These are phyloP conservation scores for Trypanosoma cruzi DNA, from an alignment of 208 protist genomes.

Conservation along the genomic window DNA sequence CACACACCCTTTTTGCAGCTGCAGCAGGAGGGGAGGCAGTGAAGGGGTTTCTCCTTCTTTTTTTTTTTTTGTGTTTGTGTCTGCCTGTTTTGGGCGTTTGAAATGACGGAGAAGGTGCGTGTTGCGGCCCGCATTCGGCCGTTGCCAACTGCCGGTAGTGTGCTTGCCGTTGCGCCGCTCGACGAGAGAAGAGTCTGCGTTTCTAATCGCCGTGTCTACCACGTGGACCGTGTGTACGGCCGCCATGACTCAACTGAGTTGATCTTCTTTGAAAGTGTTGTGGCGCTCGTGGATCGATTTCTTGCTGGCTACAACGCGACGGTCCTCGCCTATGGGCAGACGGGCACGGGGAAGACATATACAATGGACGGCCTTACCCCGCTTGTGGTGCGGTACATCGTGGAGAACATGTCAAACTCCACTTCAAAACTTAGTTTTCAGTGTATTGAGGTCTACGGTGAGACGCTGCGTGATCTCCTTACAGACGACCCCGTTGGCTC, in stretches of 20 bases:
- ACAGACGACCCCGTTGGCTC: constrained; percentile 34
- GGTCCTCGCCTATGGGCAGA: constrained; percentile 95
- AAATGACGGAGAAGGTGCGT: constrained; percentile 61
- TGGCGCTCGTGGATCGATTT: constrained; percentile 71
- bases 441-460: constrained; percentile 95
- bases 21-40: not conserved
- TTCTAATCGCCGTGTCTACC: constrained; percentile 74
- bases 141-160: constrained; percentile 23
- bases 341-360: constrained; percentile 94
- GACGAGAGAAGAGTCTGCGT: constrained; percentile 77
- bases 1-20: not conserved
- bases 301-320: constrained; percentile 92
- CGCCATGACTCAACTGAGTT: constrained; percentile 59
- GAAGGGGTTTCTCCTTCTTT: not conserved
- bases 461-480: constrained; percentile 91
- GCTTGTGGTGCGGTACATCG: constrained; percentile 83
- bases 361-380: constrained; percentile 82
- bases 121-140: constrained; percentile 91
- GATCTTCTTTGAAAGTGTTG: constrained; percentile 78
- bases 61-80: constrained; percentile 7
- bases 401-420: constrained; percentile 50
- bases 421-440: constrained; percentile 68
- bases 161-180: constrained; percentile 48
- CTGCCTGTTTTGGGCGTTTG: not conserved
- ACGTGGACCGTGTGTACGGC: constrained; percentile 88